Evolutionary conservation across 1,139 yeast species (phyloP).

Genomic region (Komagataea norvegica): DNA sequence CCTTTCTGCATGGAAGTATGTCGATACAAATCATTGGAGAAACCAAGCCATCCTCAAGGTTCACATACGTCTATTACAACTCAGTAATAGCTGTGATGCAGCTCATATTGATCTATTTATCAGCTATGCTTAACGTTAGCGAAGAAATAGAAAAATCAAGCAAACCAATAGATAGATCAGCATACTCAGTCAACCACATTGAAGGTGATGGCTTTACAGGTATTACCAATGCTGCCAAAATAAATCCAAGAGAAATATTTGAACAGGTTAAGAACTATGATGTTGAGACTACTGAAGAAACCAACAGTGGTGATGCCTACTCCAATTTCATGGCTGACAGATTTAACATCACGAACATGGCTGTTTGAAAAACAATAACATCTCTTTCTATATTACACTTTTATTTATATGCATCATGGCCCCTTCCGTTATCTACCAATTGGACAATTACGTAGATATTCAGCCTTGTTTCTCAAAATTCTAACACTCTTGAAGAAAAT

Average conservation of each 20-base stretch:
- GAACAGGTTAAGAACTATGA: constrained; percentile 18
- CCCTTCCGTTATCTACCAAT: constrained; percentile 39
- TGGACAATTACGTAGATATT: constrained; percentile 73
- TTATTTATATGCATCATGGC: constrained; percentile 7
- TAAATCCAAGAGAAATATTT: constrained; percentile 29
- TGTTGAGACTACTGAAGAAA: constrained; percentile 9
- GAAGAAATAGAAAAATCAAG: constrained; percentile 22
- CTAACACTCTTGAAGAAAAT: constrained; percentile 87
- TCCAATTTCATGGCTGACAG: constrained; percentile 16
- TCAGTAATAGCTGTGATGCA: constrained; percentile 28
- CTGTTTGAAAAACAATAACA: constrained; percentile 1
- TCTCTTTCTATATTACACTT: constrained; percentile 6
- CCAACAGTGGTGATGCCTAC: constrained; percentile 12
- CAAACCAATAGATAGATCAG: constrained; percentile 18
- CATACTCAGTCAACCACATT: constrained; percentile 18
- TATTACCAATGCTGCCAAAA: constrained; percentile 29
- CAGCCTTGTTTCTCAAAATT: constrained; percentile 80
- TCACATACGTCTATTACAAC: constrained; percentile 26
- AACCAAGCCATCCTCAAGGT: constrained; percentile 29
- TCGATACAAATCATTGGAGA: constrained; percentile 42
- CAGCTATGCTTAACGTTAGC: constrained; percentile 14
- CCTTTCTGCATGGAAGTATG: constrained; percentile 32
- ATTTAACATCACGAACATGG: constrained; percentile 9
- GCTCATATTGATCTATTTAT: constrained; percentile 28
- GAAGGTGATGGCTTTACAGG: constrained; percentile 42